These are phyloP conservation scores for Heterobasidion annosum DNA, from an alignment of 1,284 basidiomycete species.

Conservation along the genomic window DNA sequence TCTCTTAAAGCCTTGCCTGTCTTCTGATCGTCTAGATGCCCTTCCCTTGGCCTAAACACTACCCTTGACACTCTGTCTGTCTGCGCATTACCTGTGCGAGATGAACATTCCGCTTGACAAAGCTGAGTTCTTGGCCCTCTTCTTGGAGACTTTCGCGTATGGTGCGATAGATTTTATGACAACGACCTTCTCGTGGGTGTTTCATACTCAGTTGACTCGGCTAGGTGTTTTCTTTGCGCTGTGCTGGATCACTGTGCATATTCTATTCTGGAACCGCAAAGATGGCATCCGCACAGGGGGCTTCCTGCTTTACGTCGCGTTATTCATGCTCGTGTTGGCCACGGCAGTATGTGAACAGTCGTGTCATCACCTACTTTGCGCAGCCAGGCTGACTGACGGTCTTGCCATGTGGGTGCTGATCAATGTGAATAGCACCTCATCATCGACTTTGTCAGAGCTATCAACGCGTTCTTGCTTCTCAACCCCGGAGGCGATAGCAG, in stretches of 20 bases:
- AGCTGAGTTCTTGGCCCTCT: conserved; percentile 11
- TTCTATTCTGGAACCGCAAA: not conserved
- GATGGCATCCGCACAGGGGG: conserved; percentile 1
- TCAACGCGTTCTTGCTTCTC: conserved; percentile 1
- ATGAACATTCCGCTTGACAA: conserved; percentile 12
- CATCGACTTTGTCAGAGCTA: conserved; percentile 5
- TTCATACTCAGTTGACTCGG: too few species aligned
- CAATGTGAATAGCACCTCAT: not conserved
- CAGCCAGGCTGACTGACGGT: not conserved
- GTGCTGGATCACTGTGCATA: not conserved
- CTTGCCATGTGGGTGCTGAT: too few species aligned
- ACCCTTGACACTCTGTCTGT: not conserved
- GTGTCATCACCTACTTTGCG: not conserved
- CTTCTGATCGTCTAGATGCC: too few species aligned
- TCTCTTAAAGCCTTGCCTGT: too few species aligned
- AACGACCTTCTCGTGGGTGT: not conserved
- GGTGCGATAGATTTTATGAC: conserved; percentile 6
- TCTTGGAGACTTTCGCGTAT: conserved; percentile 13
- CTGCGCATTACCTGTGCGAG: not conserved
- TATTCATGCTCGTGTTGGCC: conserved; percentile 6
- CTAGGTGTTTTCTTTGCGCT: conserved; percentile 6
- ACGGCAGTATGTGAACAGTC: not conserved
- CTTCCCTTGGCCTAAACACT: too few species aligned
- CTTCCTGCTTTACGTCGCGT: conserved; percentile 1
- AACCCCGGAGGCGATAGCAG: not conserved